Evolutionary conservation across 768 basidiomycete genomes (phyloP), one percentile per base, ranked within the genome.

Genomic region (Hygrophoropsis aurantiaca): DNA sequence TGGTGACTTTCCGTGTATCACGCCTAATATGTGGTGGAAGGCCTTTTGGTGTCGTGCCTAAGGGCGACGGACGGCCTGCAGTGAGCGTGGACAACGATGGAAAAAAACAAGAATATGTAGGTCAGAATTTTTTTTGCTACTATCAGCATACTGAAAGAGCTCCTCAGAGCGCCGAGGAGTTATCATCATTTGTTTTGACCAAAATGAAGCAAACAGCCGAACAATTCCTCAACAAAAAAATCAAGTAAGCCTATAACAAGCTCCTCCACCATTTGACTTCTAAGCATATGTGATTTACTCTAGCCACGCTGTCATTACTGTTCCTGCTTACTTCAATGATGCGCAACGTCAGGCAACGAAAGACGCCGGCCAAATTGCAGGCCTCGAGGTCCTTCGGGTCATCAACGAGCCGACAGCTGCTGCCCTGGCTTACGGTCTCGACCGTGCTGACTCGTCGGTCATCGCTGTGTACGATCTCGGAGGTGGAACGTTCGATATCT

Each of bases 391-490:
- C 37, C 85, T 97, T 39, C 93, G 95, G 59, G 94, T 98, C 50
- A 97, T 99, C 74, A 97, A 98, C 67, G 97, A 98, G 69, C 95
- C 97, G 21, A 99, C 97, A 18, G 97, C 97, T 37, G 97, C 95
- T 41, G 97, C 97, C 23, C 85, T 98, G 44, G 97, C 97, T 0
- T 99, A 99, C 64, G 97, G 97, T 71, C 83, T 97, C 13, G 95
- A 98, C 68, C 85, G 87, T 40, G 51, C 65, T 0, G 76, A 84
- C 40, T 85, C 89, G 38, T 90, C 89, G 10, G 77, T 97, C 64
- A 94, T 99, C 57, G 97, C 97, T 35, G 97, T 99, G 49, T 99
- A 98, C 66, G 97, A 99, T 77, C 80, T 98, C 25, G 95, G 95
- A 57, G 95, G 95, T 59, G 95, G 95, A 47, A 97, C 95, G 19